Evolutionary conservation across 495 filamentous ascomycete genomes (phyloP).

Genomic region (Penicillium longicatenatum): DNA sequence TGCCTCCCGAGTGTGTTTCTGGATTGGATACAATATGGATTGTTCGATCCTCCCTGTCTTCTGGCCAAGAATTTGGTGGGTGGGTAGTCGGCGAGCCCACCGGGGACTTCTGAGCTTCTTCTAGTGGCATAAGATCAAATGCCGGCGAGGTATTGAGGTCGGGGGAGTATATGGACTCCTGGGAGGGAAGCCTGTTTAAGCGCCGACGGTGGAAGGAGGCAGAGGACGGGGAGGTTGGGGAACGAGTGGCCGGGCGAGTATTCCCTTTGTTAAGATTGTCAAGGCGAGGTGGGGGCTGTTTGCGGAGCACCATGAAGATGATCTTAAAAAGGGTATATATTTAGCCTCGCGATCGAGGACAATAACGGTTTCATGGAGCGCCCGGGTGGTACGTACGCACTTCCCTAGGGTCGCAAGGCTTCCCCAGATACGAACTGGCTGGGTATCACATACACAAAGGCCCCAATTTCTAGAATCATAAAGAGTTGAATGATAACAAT

Average conservation of each 20-base stretch:
- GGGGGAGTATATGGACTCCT: conserved; percentile 45
- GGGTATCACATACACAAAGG: neutral
- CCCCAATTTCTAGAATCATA: neutral
- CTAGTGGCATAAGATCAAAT: conserved; percentile 47
- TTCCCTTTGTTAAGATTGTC: conserved; percentile 39
- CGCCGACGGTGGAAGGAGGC: conserved; percentile 33
- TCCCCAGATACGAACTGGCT: conserved; percentile 1
- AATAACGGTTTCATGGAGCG: neutral
- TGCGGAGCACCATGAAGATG: conserved; percentile 50
- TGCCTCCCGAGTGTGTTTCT: conserved; percentile 8
- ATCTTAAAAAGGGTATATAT: conserved; percentile 1
- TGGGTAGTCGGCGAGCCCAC: conserved; percentile 34
- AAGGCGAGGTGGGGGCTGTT: conserved; percentile 47
- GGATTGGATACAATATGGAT: neutral
- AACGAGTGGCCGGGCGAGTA: conserved; percentile 31
- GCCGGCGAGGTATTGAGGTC: conserved; percentile 48
- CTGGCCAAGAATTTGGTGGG: conserved; percentile 38
- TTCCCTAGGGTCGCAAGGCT: conserved; percentile 10
- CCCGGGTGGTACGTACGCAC: conserved; percentile 1
- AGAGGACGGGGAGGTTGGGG: conserved; percentile 35
- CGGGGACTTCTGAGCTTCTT: conserved; percentile 47
- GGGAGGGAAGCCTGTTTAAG: conserved; percentile 33
- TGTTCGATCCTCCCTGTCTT: conserved; percentile 29
- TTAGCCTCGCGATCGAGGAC: neutral
- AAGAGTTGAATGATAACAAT: neutral